Evolutionary conservation across 1,284 basidiomycete genomes (phyloP), one percentile per base, ranked within the genome.

Genomic region (Cronartium quercuum): DNA sequence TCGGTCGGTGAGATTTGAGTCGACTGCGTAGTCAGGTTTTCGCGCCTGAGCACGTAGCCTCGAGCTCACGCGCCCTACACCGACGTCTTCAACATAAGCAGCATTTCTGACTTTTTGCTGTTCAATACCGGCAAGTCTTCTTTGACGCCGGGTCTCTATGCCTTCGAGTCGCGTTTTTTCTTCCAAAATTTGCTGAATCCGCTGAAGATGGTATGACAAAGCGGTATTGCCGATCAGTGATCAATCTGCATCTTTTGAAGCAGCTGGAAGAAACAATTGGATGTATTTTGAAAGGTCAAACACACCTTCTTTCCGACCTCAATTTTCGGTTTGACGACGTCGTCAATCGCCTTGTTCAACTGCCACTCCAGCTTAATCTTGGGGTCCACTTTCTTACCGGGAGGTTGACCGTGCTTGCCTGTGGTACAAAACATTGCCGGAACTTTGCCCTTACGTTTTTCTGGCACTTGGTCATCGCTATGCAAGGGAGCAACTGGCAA

Each of bases 11-110:
- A 37, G n/a, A 35, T 75, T 57, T 37, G 64, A 66, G 38, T 75
- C 71, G 24, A 75, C 65, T 12, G 62, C 65, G 57, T 75, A 75
- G 60, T 75, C 71, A 12, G 65, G 64, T 41, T 75, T 75, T 24
- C 51, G 38, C 1, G 29, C 38, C 24, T 66, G 71, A 37, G 65
- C 64, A 37, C 71, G 65, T 10, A 75, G 58, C 13, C 71, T 34
- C 58, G 70, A 73, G 5, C 70, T 61, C 18, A 73, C 62, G 7
- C 70, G 61, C 57, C 47, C 63, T 29, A 62, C 70, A 57, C 51
- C 62, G 29, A 55, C 12, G 51, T 55, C 29, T 55, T 18, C 6
- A 12, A 55, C 7, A 24, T 55, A 18, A 24, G 2, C 51, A 55
- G n/a, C 6, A 6, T 55, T 24, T 24, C 29, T 55, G 6, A 55